These are phyloP conservation scores for Kwoniella sp. DNA, from an alignment of 768 basidiomycete species.

Conservation along the genomic window DNA sequence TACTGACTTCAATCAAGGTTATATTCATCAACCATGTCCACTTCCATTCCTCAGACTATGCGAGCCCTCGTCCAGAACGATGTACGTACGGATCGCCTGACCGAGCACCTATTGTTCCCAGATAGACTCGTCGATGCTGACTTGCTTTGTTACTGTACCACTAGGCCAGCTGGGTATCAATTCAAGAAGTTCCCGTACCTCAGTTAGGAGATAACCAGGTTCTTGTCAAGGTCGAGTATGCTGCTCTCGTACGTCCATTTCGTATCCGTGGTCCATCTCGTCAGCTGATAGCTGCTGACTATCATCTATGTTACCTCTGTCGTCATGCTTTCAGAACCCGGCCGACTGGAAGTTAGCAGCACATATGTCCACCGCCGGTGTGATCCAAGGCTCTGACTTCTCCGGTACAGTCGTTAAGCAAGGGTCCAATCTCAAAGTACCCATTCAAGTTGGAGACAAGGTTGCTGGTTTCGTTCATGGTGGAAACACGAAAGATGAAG, in stretches of 20 bases:
- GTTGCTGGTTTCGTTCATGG: constrained; percentile 44
- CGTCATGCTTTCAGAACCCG: constrained; percentile 21
- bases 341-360: constrained; percentile 41
- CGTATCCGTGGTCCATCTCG: too few species aligned
- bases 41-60: constrained; percentile 27
- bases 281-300: constrained; percentile 8
- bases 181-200: constrained; percentile 32
- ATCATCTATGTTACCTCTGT: not conserved
- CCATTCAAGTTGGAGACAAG: constrained; percentile 33
- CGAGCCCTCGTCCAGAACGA: constrained; percentile 34
- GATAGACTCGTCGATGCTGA: not conserved
- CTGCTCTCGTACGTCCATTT: constrained; percentile 30
- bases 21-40: constrained; percentile 4
- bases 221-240: constrained; percentile 45
- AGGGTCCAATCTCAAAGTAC: constrained; percentile 15
- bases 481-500: constrained; percentile 32
- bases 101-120: too few species aligned
- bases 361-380: constrained; percentile 15
- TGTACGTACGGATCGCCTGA: too few species aligned
- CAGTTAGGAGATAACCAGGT: constrained; percentile 35
- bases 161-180: constrained; percentile 20
- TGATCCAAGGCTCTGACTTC: constrained; percentile 45
- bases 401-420: constrained; percentile 36
- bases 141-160: constrained; percentile 13
- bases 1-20: too few species aligned